Evolutionary conservation across 2,329 filamentous ascomycete species (phyloP).

Genomic region (Tolypocladium inflatum): DNA sequence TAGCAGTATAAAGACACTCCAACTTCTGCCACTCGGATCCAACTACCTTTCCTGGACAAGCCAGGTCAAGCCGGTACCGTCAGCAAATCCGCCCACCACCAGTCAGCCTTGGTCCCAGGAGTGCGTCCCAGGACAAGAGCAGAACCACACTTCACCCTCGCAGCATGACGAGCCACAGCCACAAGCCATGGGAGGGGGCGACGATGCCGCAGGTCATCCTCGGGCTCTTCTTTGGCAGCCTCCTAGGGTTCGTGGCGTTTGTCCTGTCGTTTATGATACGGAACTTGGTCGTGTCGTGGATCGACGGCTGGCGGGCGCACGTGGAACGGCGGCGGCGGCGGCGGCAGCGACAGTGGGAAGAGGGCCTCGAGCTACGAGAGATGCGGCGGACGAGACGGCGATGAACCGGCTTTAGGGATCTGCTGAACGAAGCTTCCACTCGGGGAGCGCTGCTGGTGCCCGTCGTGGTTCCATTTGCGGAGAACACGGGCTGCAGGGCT

Average conservation of each 20-base stretch:
- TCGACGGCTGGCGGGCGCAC: neutral
- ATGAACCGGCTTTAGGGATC: neutral
- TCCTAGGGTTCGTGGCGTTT: neutral
- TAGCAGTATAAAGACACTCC: neutral
- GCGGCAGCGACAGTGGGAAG: neutral
- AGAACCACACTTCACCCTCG: neutral
- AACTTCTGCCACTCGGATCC: neutral
- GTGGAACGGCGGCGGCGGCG: neutral
- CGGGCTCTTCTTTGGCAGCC: neutral
- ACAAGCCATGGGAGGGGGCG: neutral
- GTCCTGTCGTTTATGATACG: neutral
- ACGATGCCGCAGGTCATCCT: neutral
- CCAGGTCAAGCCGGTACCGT: neutral
- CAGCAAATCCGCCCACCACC: too few relatives aligned
- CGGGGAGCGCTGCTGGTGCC: neutral
- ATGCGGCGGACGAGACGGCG: neutral
- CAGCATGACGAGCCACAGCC: neutral
- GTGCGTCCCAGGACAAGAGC: neutral
- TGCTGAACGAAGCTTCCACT: neutral
- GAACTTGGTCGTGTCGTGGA: neutral
- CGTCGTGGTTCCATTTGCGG: neutral
- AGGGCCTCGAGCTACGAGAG: neutral
- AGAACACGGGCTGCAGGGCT: neutral
- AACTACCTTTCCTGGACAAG: neutral
- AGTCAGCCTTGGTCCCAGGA: too few relatives aligned